These are phyloP conservation scores for Melastoma malabathricum DNA, from an alignment of 345 rosid species.

Conservation along the genomic window DNA sequence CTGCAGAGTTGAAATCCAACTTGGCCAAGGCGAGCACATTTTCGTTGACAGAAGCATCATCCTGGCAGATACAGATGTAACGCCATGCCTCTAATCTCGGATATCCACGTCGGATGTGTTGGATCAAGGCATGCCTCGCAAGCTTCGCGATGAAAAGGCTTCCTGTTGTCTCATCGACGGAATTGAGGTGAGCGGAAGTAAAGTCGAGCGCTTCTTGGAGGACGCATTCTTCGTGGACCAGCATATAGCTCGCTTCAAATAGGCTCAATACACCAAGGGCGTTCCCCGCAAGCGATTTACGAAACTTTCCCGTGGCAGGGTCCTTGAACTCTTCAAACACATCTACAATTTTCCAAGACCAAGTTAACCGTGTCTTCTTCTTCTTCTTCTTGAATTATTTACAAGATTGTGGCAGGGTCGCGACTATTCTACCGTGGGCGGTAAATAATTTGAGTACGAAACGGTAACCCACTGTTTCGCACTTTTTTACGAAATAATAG, in stretches of 20 bases:
- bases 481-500: too few relatives aligned
- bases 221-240: constrained; percentile 7
- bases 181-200: background rate
- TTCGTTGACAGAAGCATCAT: background rate
- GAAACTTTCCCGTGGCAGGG: constrained; percentile 2
- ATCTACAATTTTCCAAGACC: background rate
- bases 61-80: constrained; percentile 1
- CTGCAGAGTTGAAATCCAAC: constrained; percentile 14
- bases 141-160: background rate
- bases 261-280: constrained; percentile 2
- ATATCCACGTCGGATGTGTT: too few relatives aligned
- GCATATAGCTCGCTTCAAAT: constrained; percentile 7
- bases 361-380: too few relatives aligned
- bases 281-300: background rate
- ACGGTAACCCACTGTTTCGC: too few relatives aligned
- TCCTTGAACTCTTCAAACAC: constrained; percentile 8
- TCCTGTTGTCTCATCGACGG: background rate
- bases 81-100: background rate
- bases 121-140: too few relatives aligned
- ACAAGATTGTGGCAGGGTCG: too few relatives aligned
- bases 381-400: too few relatives aligned
- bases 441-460: too few relatives aligned
- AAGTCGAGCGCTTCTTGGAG: constrained; percentile 13
- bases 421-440: too few relatives aligned
- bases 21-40: constrained; percentile 6